A percentile compares a stretch with the other conserved stretches of the same genome.
Evolutionary conservation across 352 stramenopile species (phyloP).

Genomic region (Thraustochytrium striatum): DNA sequence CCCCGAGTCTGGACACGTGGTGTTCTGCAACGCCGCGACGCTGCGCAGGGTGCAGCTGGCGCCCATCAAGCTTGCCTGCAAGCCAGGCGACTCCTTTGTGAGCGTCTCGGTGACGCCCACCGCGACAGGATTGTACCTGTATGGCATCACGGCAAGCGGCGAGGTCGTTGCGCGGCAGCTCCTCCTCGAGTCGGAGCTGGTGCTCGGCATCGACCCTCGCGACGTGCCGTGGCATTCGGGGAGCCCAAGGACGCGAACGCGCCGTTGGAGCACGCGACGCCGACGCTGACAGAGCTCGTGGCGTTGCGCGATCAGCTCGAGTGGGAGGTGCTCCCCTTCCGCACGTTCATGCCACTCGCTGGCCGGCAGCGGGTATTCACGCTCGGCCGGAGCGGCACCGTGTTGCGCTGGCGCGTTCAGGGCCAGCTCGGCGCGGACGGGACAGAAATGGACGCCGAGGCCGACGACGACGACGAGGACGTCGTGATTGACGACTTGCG

Average conservation of each 20-base stretch:
- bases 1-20: too few species aligned
- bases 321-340: constrained; percentile 37
- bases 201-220: too few species aligned
- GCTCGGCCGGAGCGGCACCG: background rate
- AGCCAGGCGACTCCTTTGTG: background rate
- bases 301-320: background rate
- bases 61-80: background rate
- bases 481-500: background rate
- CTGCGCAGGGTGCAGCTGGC: too few species aligned
- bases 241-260: too few species aligned
- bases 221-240: too few species aligned
- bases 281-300: background rate
- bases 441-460: background rate
- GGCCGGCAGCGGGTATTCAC: constrained; percentile 33
- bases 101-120: background rate
- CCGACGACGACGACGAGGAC: constrained; percentile 37
- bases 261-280: too few species aligned
- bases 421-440: constrained; percentile 23
- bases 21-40: background rate
- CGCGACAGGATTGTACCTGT: background rate
- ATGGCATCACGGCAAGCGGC: background rate
- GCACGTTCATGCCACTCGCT: background rate
- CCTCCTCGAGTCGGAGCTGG: too few species aligned
- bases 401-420: constrained; percentile 24
- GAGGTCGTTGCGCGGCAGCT: background rate